These are phyloP conservation scores for Pterocarpus santalinus DNA, from an alignment of 306 rosid genomes.

Conservation along the genomic window DNA sequence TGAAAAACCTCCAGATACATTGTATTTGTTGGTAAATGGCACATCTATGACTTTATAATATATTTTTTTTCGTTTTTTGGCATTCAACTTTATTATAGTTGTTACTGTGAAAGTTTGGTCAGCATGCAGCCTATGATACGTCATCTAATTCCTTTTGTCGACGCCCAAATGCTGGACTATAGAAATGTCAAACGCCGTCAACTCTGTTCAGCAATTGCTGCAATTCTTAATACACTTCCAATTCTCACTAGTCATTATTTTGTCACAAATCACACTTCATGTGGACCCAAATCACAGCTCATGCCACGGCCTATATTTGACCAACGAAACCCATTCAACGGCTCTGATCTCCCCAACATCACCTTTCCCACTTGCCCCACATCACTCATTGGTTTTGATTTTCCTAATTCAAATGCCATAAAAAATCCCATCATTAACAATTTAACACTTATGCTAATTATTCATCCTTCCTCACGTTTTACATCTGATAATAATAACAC, in stretches of 20 bases:
- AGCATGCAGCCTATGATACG: slow-evolving; percentile 54
- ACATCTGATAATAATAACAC: slow-evolving; percentile 7
- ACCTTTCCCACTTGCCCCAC: slow-evolving; percentile 32
- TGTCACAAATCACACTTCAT: not conserved
- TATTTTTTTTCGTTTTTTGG: not conserved
- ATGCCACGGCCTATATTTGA: slow-evolving; percentile 16
- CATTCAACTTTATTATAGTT: not conserved
- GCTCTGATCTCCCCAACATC: slow-evolving; percentile 38
- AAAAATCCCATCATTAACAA: slow-evolving; percentile 14
- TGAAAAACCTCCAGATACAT: not conserved
- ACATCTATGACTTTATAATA: not conserved
- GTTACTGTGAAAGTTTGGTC: slow-evolving; percentile 28
- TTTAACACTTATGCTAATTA: not conserved
- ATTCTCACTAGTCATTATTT: slow-evolving; percentile 27
- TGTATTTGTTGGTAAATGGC: not conserved
- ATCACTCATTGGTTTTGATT: slow-evolving; percentile 36
- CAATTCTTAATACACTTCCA: slow-evolving; percentile 23
- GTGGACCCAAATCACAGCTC: slow-evolving; percentile 43
- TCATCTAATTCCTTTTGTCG: slow-evolving; percentile 48
- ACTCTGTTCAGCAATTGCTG: slow-evolving; percentile 39
- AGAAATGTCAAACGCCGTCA: slow-evolving; percentile 48
- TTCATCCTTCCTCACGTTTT: slow-evolving; percentile 10
- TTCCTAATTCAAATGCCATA: slow-evolving; percentile 28
- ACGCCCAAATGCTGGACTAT: not conserved
- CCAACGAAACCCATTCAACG: slow-evolving; percentile 32